Evolutionary conservation across 2,329 filamentous ascomycete genomes (phyloP), one percentile per base, ranked within the genome.

Genomic region (Trichoderma pleuroti): DNA sequence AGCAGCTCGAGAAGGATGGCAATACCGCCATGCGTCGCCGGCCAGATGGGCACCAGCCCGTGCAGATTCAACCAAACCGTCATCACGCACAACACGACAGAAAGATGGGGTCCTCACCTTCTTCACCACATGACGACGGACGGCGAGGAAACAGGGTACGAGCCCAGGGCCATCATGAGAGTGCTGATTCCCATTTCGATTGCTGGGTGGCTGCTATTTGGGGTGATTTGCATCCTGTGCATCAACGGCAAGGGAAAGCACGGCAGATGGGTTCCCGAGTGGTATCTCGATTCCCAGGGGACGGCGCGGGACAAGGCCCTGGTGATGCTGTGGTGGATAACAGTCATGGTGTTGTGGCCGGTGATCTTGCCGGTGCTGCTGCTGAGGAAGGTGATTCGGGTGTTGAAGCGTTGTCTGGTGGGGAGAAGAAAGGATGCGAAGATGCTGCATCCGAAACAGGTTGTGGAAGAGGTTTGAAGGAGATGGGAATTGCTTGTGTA

Each of bases 311-410:
- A 78, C n/a, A 74, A 72, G 54, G 62, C 73, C 5, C 21, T 70
- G 8, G 74, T 81, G 54, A 72, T 63, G 11, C 64, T 52, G 1
- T 80, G 78, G 79, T 81, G 78, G 79, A 16, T 70, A 1, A 74
- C 69, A 2, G 74, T 80, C 2, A 26, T 80, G 26, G 49, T 80
- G 46, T 70, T 77, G n/a, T 81, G 79, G 71, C 90, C 89, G 5
- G 84, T 84, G 75, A 95, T 93, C 74, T 84, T 88, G 64, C 82
- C 84, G 0, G 92, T 94, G 75, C 90, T 87, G 74, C 14, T 63
- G 36, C 21, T 32, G 64, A 64, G 34, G 26, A 65, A 32, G 24
- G 49, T 60, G 42, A 7, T 39, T 9, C 21, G 28, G 12, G 24
- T 30, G 11, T 36, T 39, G 39, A 67, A 34, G 57, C 24, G n/a